Percentiles rank a stretch among this genome's conserved stretches.
Evolutionary conservation across 139 green algal genomes (phyloP).

Genomic region (Chlamydomonas incerta): DNA sequence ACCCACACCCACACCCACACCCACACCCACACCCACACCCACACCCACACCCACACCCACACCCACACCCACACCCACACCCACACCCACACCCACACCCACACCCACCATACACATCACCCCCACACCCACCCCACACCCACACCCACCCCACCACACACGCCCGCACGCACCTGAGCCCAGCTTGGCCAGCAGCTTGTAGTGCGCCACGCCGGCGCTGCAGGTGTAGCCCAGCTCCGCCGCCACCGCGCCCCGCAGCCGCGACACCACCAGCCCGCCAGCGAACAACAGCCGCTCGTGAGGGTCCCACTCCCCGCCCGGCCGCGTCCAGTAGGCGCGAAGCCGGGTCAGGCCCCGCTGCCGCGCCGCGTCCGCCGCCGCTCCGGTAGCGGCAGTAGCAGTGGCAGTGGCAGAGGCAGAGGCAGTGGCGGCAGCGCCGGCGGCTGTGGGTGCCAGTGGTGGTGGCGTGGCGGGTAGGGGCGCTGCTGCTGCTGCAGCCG

Average conservation of each 20-base stretch:
- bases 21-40: no score
- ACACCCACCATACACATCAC: no score
- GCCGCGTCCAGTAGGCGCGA: constrained; percentile 67
- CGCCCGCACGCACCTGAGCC: constrained; percentile 58
- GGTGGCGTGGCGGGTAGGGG: no score
- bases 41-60: no score
- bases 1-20: no score
- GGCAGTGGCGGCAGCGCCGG: neutral
- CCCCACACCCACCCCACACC: no score
- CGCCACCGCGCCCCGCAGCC: constrained; percentile 71
- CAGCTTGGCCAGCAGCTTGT: constrained; percentile 92
- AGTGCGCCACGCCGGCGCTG: constrained; percentile 75
- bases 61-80: no score
- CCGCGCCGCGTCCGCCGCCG: neutral
- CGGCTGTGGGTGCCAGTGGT: neutral
- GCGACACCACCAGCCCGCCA: constrained; percentile 64
- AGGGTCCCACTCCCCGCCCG: constrained; percentile 51
- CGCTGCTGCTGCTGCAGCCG: no score
- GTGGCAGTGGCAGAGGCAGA: neutral
- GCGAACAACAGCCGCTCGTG: constrained; percentile 76
- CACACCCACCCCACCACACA: no score
- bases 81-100: no score
- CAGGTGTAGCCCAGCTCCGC: constrained; percentile 84
- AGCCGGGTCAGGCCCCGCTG: neutral
- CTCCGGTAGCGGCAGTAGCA: neutral